Conservation (phyloP, 139 green algal species). For the Picochlorum sp. region DNA sequence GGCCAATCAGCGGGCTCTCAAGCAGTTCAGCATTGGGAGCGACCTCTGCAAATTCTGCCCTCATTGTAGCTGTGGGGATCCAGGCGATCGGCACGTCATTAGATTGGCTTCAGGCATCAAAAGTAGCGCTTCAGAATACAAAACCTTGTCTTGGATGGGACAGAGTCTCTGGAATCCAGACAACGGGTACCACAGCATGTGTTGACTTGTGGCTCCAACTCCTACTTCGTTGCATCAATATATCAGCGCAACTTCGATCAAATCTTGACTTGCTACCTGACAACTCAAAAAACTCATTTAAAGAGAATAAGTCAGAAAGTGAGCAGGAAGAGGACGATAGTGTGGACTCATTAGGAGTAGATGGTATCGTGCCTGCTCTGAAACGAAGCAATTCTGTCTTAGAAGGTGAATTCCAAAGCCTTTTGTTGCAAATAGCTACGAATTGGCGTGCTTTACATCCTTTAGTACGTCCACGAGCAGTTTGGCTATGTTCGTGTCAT, state of each 20-base stretch:
- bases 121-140: constrained; percentile 38
- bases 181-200: constrained; percentile 47
- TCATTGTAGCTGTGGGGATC: not conserved
- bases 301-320: too few relatives aligned
- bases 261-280: not conserved
- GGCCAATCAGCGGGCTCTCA: not conserved
- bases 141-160: constrained; percentile 62
- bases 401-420: constrained; percentile 10
- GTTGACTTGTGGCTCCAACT: constrained; percentile 65
- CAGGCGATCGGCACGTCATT: not conserved
- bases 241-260: not conserved
- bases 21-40: not conserved
- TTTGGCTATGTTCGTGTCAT: constrained; percentile 28
- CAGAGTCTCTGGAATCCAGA: constrained; percentile 14
- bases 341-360: not conserved
- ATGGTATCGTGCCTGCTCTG: not conserved
- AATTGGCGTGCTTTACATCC: constrained; percentile 30
- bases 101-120: constrained; percentile 42
- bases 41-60: not conserved
- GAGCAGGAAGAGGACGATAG: not conserved
- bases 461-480: constrained; percentile 14
- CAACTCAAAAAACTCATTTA: not conserved
- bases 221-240: constrained; percentile 33
- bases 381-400: not conserved
- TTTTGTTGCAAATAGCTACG: constrained; percentile 25